A percentile compares a stretch with the other conserved stretches of the same genome.
These are phyloP conservation scores for Dioscorea cayenensis DNA, from an alignment of 116 monocot species.

Conservation along the genomic window DNA sequence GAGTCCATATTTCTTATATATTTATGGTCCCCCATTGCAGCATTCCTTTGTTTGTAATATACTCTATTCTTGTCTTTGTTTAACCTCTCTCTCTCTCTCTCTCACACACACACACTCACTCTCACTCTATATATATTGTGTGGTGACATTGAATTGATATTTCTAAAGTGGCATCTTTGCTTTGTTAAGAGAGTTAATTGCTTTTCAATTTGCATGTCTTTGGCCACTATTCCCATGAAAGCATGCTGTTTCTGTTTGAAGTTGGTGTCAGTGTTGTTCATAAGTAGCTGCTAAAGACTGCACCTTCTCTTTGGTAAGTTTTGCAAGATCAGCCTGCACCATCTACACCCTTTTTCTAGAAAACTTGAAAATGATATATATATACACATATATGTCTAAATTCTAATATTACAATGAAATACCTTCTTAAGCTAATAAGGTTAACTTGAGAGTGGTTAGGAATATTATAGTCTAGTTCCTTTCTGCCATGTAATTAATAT, in stretches of 20 bases:
- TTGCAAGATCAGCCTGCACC: conserved; percentile 12
- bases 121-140: not conserved
- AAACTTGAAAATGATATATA: conserved; percentile 7
- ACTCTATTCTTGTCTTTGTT: conserved; percentile 2
- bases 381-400: too few species aligned
- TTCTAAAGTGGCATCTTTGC: conserved; percentile 11
- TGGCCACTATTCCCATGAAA: conserved; percentile 8
- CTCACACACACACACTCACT: too few species aligned
- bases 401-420: too few species aligned
- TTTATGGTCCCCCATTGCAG: not conserved
- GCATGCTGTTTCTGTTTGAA: not conserved
- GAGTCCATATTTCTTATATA: too few species aligned
- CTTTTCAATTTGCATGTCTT: not conserved
- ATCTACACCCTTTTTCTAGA: conserved; percentile 4
- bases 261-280: conserved; percentile 7
- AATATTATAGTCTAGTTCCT: too few species aligned
- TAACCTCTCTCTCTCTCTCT: conserved; percentile 9
- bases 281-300: conserved; percentile 7
- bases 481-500: too few species aligned
- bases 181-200: conserved; percentile 5
- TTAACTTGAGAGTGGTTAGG: too few species aligned
- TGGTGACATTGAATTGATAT: conserved; percentile 8
- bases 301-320: conserved; percentile 12
- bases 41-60: not conserved
- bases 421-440: too few species aligned